Evolutionary conservation across 352 stramenopile species (phyloP).

Genomic region (Globisporangium camurandrum): DNA sequence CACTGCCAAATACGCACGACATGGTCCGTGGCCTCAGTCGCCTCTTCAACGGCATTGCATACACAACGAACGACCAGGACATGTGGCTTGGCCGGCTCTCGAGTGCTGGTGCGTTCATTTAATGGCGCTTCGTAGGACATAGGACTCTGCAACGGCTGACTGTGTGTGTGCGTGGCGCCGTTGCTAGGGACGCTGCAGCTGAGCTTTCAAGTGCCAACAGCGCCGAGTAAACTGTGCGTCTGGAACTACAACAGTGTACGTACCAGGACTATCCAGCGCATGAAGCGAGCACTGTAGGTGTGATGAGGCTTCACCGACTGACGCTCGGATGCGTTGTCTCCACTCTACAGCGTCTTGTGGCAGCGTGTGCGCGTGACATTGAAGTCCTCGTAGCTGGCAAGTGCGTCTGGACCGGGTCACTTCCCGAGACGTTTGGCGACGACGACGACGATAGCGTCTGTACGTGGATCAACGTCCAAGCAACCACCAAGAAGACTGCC

Average conservation of each 20-base stretch:
- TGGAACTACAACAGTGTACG: constrained; percentile 82
- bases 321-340: background rate
- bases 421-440: constrained; percentile 62
- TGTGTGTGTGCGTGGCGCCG: background rate
- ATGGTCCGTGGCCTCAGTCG: constrained; percentile 52
- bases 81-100: constrained; percentile 72
- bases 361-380: constrained; percentile 50
- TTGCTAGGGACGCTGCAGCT: constrained; percentile 42
- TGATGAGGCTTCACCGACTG: too few species aligned
- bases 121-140: too few species aligned
- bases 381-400: constrained; percentile 56
- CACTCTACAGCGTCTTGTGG: constrained; percentile 20
- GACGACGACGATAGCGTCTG: constrained; percentile 61
- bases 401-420: constrained; percentile 67
- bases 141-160: too few species aligned
- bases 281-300: background rate
- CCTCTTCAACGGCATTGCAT: constrained; percentile 49
- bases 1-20: constrained; percentile 51
- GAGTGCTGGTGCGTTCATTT: constrained; percentile 38
- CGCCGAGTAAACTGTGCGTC: constrained; percentile 59
- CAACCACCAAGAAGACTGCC: constrained; percentile 23
- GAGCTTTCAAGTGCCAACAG: constrained; percentile 29
- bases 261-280: too few species aligned
- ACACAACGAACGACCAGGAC: constrained; percentile 61
- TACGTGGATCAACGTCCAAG: constrained; percentile 54